These are phyloP conservation scores for Chlorophyllum brunneum DNA, from an alignment of 768 basidiomycete species.

Conservation along the genomic window DNA sequence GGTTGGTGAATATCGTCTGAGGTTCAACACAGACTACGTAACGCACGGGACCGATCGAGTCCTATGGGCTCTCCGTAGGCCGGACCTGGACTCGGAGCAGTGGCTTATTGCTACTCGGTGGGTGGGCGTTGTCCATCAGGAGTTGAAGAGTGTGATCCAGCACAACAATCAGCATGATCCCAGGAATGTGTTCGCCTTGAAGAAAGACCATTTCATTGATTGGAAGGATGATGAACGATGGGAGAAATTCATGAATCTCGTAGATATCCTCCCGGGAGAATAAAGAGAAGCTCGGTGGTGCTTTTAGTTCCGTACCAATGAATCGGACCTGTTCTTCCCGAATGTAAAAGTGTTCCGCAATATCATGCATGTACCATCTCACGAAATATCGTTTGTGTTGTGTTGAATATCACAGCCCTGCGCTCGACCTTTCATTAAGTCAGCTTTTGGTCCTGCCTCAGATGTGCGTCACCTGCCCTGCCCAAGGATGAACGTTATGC, in stretches of 20 bases:
- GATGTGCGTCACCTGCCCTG: too few relatives aligned
- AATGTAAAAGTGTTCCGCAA: too few relatives aligned
- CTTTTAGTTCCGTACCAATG: background rate
- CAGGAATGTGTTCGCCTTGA: conserved; percentile 44
- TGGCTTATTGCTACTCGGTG: conserved; percentile 47
- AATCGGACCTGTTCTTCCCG: background rate
- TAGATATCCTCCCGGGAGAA: conserved; percentile 16
- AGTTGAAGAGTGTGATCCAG: conserved; percentile 26
- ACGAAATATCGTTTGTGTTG: too few relatives aligned
- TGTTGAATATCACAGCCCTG: too few relatives aligned
- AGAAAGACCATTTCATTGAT: conserved; percentile 42
- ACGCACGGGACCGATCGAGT: conserved; percentile 66
- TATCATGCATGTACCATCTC: too few relatives aligned
- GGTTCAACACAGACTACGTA: conserved; percentile 48
- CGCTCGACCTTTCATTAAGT: too few relatives aligned
- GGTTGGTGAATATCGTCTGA: background rate
- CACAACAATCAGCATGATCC: conserved; percentile 21
- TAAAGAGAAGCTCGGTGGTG: background rate
- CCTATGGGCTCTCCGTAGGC: conserved; percentile 57
- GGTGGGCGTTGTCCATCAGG: conserved; percentile 46
- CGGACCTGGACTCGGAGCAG: conserved; percentile 44
- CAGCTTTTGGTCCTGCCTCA: too few relatives aligned
- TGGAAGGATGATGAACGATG: conserved; percentile 56
- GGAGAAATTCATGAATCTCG: conserved; percentile 43
- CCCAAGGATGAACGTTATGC: too few relatives aligned